A percentile compares a stretch with the other conserved stretches of the same genome.
These are phyloP conservation scores for Anthoceros angustus DNA, from an alignment of 225 moss, liverwort and hornwort species.

Conservation along the genomic window DNA sequence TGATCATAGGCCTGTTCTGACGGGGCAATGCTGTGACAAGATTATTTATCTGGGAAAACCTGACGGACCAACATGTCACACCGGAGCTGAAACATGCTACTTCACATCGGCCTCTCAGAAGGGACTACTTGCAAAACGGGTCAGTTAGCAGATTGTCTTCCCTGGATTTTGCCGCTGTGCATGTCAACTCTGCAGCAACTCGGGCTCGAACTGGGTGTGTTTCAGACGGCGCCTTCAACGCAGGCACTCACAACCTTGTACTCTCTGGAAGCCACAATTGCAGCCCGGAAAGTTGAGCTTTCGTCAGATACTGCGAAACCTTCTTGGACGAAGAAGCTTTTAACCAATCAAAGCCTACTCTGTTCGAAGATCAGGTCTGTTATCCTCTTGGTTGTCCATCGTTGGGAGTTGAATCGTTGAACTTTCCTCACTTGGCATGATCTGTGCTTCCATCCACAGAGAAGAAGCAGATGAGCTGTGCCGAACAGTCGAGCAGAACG, in stretches of 20 bases:
- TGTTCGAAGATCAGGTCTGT: conserved; percentile 90
- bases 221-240: conserved; percentile 15
- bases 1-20: background rate
- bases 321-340: conserved; percentile 87
- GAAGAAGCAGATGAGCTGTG: conserved; percentile 97
- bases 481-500: conserved; percentile 63
- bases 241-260: conserved; percentile 74
- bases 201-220: background rate
- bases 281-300: conserved; percentile 54
- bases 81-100: conserved; percentile 93
- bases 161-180: background rate
- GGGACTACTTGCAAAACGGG: background rate
- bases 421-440: background rate
- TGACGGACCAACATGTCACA: conserved; percentile 98
- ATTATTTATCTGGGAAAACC: conserved; percentile 82
- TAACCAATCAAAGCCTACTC: conserved; percentile 53
- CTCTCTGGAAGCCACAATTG: conserved; percentile 61
- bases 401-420: background rate
- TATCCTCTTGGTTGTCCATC: background rate
- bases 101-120: conserved; percentile 47
- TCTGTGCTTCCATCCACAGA: conserved; percentile 14
- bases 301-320: conserved; percentile 36
- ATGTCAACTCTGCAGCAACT: conserved; percentile 1
- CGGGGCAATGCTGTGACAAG: conserved; percentile 36
- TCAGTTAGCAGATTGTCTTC: background rate